Evolutionary conservation across 768 basidiomycete genomes (phyloP), one percentile per base, ranked within the genome.

Genomic region (Termitomyces sp.): DNA sequence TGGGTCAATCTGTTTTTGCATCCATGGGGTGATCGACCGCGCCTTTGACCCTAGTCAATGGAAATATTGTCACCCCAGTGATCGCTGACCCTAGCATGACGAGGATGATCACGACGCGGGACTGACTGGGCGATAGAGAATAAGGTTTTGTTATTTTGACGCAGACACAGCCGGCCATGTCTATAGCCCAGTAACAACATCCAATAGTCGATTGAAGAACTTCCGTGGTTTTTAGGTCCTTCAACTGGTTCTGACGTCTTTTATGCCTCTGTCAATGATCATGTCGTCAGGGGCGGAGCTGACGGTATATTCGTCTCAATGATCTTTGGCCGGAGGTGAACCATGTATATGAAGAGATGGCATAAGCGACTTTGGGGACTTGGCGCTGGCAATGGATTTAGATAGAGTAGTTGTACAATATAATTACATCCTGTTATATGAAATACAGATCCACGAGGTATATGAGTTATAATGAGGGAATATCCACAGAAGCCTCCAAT

Each of bases 401-500:
- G 41, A 42, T 42, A 41, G 6, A 41, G 15, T 41, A 41, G 3
- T 41, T 18, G 39, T 18, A 41, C 39, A n/a, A n/a, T 20, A 6
- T 9, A 16, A 42, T 20, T 42, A 42, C 41, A 42, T 42, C 15
- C 5, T 48, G 16, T 31, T 24, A 52, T 15, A 37, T 52, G 8
- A 16, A 18, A 22, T 52, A 52, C 36, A 27, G 4, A 37, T 52
- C 34, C 4, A 50, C 33, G 5, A n/a, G 13, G 20, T 51, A 36
- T 20, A 51, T 22, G 4, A 11, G 36, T 51, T 51, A 39, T 18
- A 5, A 39, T 22, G 36, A 27, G 22, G 36, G 27, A 8, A 16
- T 12, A n/a, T 58, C 51, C 34, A 46, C 20, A 22, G 36, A 44
- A 30, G 60, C 70, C 61, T 87, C 83, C 45, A 90, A 67, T 12